phyloP scores from a whole-genome alignment of 345 rosid species.

The Gossypium thurberi region DNA sequence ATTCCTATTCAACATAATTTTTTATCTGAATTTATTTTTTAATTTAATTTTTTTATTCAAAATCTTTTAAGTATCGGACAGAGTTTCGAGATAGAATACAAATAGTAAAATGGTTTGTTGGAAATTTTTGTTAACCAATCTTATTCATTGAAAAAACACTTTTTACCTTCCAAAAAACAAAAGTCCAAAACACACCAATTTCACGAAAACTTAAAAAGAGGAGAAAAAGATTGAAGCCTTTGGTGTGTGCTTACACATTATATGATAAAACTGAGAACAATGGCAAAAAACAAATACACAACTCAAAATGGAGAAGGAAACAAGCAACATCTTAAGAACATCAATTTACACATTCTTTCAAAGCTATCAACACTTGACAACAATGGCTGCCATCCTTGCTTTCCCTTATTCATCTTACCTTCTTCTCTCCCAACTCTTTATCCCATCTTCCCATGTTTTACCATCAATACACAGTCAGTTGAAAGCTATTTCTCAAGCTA shows the following conservation, averaged over 20 bases:
- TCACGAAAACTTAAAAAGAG: not conserved
- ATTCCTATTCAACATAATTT: no score
- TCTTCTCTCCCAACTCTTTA: conserved; percentile 48
- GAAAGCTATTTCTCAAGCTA: conserved; percentile 40
- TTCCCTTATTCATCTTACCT: conserved; percentile 49
- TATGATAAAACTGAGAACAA: not conserved
- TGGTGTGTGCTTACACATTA: not conserved
- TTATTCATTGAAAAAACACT: conserved; percentile 1
- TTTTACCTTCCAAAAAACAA: not conserved
- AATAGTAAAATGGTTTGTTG: no score
- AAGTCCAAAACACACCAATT: conserved; percentile 5
- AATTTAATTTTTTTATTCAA: no score
- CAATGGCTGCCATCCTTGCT: conserved; percentile 44
- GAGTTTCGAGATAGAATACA: no score
- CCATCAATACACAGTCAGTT: conserved; percentile 30
- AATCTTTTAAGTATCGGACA: no score
- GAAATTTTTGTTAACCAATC: conserved; percentile 5
- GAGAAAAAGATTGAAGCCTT: conserved; percentile 7
- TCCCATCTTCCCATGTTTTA: conserved; percentile 30
- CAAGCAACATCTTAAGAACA: conserved; percentile 52
- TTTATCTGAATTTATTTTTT: no score
- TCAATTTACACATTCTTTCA: conserved; percentile 57
- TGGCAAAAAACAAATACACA: conserved; percentile 10
- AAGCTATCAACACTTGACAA: conserved; percentile 52
- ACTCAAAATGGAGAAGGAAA: conserved; percentile 37